phyloP scores from a whole-genome alignment of 2,329 filamentous ascomycete genomes.

The Diplodia seriata region DNA sequence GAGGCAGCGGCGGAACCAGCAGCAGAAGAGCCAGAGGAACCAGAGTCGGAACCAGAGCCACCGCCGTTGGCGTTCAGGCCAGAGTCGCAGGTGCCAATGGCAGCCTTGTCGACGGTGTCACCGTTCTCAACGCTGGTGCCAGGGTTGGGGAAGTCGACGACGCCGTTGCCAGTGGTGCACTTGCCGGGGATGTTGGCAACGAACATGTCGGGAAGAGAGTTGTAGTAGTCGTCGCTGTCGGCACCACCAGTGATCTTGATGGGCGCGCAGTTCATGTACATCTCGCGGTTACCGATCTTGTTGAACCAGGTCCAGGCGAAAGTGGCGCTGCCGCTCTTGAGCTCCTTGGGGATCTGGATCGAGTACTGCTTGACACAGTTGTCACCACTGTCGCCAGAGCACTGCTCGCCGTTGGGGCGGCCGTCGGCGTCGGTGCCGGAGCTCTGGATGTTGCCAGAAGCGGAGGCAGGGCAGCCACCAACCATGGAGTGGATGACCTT shows the following conservation, averaged over 20 bases:
- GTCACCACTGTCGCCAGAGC: constrained; percentile 32
- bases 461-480: constrained; percentile 76
- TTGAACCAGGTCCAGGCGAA: constrained; percentile 97
- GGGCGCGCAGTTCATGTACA: constrained; percentile 97
- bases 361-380: constrained; percentile 63
- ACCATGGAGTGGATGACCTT: constrained; percentile 89
- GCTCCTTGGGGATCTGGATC: constrained; percentile 72
- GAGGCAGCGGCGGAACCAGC: constrained; percentile 34
- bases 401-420: constrained; percentile 32
- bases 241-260: constrained; percentile 66
- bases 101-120: constrained; percentile 49
- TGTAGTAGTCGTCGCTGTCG: constrained; percentile 60
- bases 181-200: constrained; percentile 68
- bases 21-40: constrained; percentile 31
- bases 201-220: constrained; percentile 75
- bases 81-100: constrained; percentile 45
- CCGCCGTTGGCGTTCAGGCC: constrained; percentile 41
- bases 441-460: constrained; percentile 65
- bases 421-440: constrained; percentile 35
- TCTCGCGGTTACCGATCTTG: constrained; percentile 88
- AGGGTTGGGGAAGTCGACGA: constrained; percentile 71
- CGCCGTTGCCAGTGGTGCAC: constrained; percentile 62
- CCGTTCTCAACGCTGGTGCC: constrained; percentile 64
- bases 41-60: constrained; percentile 44
- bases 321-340: constrained; percentile 75